A percentile compares a stretch with the other conserved stretches of the same genome.
Evolutionary conservation across 306 rosid genomes (phyloP).

Genomic region (Corylus heterophylla): DNA sequence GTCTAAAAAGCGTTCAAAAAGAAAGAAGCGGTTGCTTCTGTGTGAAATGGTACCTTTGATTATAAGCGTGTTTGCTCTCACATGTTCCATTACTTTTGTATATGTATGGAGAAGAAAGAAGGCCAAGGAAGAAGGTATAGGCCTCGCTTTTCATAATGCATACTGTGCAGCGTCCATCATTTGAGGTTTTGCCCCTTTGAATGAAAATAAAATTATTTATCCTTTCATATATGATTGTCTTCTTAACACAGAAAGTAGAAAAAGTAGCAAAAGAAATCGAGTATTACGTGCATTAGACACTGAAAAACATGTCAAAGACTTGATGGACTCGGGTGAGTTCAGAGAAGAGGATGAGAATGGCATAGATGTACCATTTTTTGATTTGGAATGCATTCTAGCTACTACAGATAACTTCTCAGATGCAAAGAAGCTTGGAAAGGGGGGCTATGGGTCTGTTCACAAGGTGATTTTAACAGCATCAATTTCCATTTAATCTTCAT

Average conservation of each 20-base stretch:
- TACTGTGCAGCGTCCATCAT: background rate
- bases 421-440: conserved; percentile 48
- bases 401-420: conserved; percentile 58
- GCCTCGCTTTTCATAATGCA: background rate
- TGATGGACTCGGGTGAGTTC: conserved; percentile 28
- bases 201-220: background rate
- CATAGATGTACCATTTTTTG: conserved; percentile 40
- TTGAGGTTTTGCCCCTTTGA: background rate
- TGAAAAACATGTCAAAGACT: conserved; percentile 26
- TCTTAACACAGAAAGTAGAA: no score
- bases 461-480: conserved; percentile 28
- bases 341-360: conserved; percentile 36
- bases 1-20: background rate
- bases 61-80: background rate
- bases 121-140: conserved; percentile 17
- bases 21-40: background rate
- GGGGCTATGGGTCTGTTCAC: conserved; percentile 64
- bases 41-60: background rate
- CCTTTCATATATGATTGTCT: no score
- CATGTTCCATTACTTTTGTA: conserved; percentile 8
- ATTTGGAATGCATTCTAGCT: conserved; percentile 26
- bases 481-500: background rate
- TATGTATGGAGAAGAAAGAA: conserved; percentile 14
- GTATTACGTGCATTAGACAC: background rate
- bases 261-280: no score